Evolutionary conservation across 106 monocot species (phyloP), one percentile per base, ranked within the genome.

Genomic region (Dendrobium huoshanense): DNA sequence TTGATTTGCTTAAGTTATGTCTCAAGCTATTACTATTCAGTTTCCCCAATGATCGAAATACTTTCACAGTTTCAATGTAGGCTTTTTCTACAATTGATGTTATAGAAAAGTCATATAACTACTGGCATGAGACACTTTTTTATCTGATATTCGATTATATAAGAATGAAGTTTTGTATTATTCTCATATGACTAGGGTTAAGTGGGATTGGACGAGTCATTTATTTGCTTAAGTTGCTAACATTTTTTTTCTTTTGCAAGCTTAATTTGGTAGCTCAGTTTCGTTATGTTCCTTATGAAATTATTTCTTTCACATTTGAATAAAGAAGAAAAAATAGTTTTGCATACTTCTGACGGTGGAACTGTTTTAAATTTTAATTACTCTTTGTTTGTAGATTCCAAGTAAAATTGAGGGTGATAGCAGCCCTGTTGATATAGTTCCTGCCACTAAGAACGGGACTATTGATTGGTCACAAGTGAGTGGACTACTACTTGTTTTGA

Each of bases 381-480:
- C 24, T 65, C 22, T 24, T 65, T 19, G 75, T 77, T 78, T 41
- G 49, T 84, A 92, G 92, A 89, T 92, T 75, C 82, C 85, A 59
- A 88, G 79, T 67, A 70, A 59, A 41, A 55, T 40, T 43, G 92
- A 88, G 74, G 80, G 79, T 73, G 67, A 77, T 73, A 72, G 77
- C 61, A 88, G 79, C 42, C 77, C 56, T 16, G 72, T 90, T 61
- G 77, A 72, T 75, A 49, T 55, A 27, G 88, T 92, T 82, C 88
- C 92, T 82, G 45, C 85, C 64, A 85, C 84, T 54, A 83, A 82
- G 70, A 84, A 90, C 67, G 92, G 90, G 27, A 83, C 41, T 64
- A 77, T 92, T 83, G 90, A 92, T 81, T 92, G 92, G 90, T 92
- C 92, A 82, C 82, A 92, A 84, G 92, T 92, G 55, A 79, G 72